Evolutionary conservation across 768 basidiomycete species (phyloP), one percentile per base, ranked within the genome.

Genomic region (Termitomyces eurrhizus): DNA sequence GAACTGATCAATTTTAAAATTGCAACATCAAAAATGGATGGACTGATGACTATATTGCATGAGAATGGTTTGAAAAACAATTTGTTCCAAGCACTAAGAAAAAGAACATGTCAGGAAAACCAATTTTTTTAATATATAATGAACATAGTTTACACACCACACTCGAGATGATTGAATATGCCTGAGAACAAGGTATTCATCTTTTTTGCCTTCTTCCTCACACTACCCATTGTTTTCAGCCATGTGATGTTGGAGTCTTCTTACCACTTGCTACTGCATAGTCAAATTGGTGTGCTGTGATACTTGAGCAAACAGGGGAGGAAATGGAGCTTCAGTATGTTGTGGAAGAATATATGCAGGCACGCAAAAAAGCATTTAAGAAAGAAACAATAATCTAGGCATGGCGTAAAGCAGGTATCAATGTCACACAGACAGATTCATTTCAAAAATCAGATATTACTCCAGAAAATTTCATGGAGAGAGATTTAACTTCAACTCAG

Each of bases 141-240:
- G 77, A 79, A 1, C 80, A 82, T 67, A 71, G 70, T 44, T 81
- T 78, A 0, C 80, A 82, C 64, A 60, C 61, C 39, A 70, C 66
- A 0, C 32, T 60, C 0, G 33, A 62, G 4, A 66, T 78, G 44
- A 57, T 64, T n/a, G 21, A 21, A 21, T 21, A 21, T 21, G 21
- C 21, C 21, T 21, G 21, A 21, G 21, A 21, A 21, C 21, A 21
- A 21, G 21, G 21, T 21, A 21, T 1, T 21, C 21, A 21, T 21
- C 21, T 21, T 21, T 21, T 21, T 21, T 21, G 21, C 21, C 21
- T 21, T 21, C 21, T 21, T 21, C 21, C 21, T 21, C 21, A 21
- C 21, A 21, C 21, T 21, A 21, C 46, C 12, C 13, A 26, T 29
- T 24, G 21, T 16, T 13, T 46, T 46, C 45, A 46, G 9, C 45